Evolutionary conservation across 2,329 filamentous ascomycete species (phyloP), one percentile per base, ranked within the genome.

Genomic region (Trichothecium sympodiale): DNA sequence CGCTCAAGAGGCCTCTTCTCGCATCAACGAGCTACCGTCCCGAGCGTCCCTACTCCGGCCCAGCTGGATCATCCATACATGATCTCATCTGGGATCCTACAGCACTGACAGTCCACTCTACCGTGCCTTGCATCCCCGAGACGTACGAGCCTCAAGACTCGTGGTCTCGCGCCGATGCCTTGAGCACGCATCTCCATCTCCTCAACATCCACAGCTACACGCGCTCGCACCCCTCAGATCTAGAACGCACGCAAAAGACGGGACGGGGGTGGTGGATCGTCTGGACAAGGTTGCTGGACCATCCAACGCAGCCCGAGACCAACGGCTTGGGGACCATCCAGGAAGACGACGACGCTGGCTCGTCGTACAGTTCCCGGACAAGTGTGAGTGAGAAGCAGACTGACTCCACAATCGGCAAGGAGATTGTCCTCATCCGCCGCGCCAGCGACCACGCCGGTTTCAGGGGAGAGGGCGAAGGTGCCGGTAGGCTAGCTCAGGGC

Each of bases 221-320:
- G 3, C 59, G 65, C 5, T 41, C 46, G 10, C 53, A 50, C 3
- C 53, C 62, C 26, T 54, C 55, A 4, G 69, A 74, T 40, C 51
- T 72, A 4, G 77, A 82, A 51, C 64, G 73, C 15, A 80, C 75
- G 2, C 73, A 69, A 46, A 80, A 81, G 61, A 81, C 77, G 4
- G 74, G 62, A 31, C 68, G 76, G 25, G 77, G 76, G 1, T 82
- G 77, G 74, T 82, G 78, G 77, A 64, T 82, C 20, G 74, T 80
- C 17, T 82, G 77, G 77, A 76, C 67, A 33, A 62, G 74, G 17
- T 58, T 79, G 16, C 47, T 69, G 5, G 65, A 65, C 34, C 56
- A 55, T 8, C 46, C 43, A 18, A 43, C 45, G 8, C 43, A 49
- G 7, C 27, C 34, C 9, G 9, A 33, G 31, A 25, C 29, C 12